These are phyloP conservation scores for Inonotus obliquus DNA, from an alignment of 1,284 basidiomycete species.

Conservation along the genomic window DNA sequence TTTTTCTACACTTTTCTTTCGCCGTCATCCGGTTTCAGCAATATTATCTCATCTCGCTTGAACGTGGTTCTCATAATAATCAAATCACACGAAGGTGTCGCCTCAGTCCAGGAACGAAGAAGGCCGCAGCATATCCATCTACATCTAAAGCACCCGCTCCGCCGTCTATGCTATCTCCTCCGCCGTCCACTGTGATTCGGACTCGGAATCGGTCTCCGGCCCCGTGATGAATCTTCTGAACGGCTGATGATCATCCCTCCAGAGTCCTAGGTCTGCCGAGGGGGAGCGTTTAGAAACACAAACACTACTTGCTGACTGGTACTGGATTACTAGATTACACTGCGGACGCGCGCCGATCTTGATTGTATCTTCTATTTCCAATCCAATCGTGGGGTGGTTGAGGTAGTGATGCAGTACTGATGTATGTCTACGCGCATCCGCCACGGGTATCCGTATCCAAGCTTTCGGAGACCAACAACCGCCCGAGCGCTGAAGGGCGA, in stretches of 20 bases:
- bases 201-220: neutral
- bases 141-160: neutral
- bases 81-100: neutral
- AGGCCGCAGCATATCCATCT: neutral
- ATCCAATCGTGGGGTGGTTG: too few relatives aligned
- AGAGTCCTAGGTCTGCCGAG: neutral
- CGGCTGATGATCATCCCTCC: too few relatives aligned
- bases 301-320: neutral
- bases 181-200: neutral
- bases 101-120: neutral
- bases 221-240: neutral
- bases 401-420: too few relatives aligned
- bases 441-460: too few relatives aligned
- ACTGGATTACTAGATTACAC: too few relatives aligned
- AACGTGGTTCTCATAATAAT: neutral
- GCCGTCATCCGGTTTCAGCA: neutral
- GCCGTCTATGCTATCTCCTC: neutral
- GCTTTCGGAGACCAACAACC: neutral
- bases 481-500: neutral
- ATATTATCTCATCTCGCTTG: neutral
- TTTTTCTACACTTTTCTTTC: neutral
- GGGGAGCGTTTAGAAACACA: neutral
- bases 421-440: too few relatives aligned
- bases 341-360: too few relatives aligned
- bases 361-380: too few relatives aligned